Percentiles rank a stretch among this genome's conserved stretches.
phyloP scores from a whole-genome alignment of 768 basidiomycete genomes.

The Naganishia antarctica region DNA sequence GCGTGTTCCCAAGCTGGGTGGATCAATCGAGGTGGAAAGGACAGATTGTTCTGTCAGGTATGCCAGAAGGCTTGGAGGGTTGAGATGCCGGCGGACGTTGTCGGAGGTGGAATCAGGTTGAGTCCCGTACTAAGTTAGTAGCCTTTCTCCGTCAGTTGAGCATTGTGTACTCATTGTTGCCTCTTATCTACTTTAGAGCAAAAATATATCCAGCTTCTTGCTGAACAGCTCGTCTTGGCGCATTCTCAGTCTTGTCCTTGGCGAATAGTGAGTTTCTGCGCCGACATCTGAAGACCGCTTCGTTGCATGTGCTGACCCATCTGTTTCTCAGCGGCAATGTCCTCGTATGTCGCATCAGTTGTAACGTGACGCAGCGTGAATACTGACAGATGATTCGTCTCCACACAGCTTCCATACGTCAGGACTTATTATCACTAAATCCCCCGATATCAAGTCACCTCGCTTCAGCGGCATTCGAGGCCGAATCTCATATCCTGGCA shows the following conservation, averaged over 20 bases:
- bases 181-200: not conserved
- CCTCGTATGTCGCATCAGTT: not conserved
- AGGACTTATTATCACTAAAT: slow-evolving; percentile 7
- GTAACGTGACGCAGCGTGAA: too few species aligned
- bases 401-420: not conserved
- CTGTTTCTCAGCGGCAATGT: slow-evolving; percentile 16
- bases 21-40: slow-evolving; percentile 17
- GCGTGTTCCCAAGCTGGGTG: slow-evolving; percentile 16
- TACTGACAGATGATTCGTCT: not conserved
- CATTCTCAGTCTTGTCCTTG: slow-evolving; percentile 8
- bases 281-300: too few species aligned
- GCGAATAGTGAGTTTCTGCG: slow-evolving; percentile 16
- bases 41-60: slow-evolving; percentile 5
- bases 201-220: slow-evolving; percentile 1
- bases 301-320: not conserved
- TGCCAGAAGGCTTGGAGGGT: slow-evolving; percentile 17
- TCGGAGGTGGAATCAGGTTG: slow-evolving; percentile 2
- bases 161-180: too few species aligned
- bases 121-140: not conserved
- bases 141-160: not conserved
- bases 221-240: slow-evolving; percentile 2
- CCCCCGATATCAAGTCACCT: slow-evolving; percentile 20
- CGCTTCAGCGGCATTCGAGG: slow-evolving; percentile 7
- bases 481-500: not conserved
- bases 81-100: not conserved